These are phyloP conservation scores for Colletotrichum sp. DNA, from an alignment of 2,329 filamentous ascomycete species.

Conservation along the genomic window DNA sequence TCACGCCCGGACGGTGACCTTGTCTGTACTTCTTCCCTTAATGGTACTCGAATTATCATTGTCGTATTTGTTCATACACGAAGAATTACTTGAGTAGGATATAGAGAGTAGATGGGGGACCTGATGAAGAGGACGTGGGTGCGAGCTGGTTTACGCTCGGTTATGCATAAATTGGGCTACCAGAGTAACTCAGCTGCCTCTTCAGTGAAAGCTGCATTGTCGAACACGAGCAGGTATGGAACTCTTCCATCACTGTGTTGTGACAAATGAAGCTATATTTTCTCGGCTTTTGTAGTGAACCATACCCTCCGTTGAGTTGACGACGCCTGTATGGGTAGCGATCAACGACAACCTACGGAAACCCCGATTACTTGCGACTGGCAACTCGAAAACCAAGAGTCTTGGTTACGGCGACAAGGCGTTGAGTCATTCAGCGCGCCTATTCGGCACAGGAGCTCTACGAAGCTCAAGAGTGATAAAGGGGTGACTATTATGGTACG, in stretches of 20 bases:
- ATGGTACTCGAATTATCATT: neutral
- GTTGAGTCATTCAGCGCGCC: neutral
- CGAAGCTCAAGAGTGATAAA: rapidly evolving
- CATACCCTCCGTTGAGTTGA: neutral
- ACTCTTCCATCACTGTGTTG: neutral
- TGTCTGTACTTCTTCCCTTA: neutral
- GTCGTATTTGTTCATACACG: neutral
- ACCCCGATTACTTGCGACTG: neutral
- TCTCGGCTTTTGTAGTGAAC: neutral
- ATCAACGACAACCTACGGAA: neutral
- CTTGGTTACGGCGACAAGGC: neutral
- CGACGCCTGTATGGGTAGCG: neutral
- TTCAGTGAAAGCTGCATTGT: neutral
- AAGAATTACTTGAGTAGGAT: too few species aligned
- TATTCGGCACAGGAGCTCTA: neutral
- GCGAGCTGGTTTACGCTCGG: neutral
- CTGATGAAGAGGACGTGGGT: too few species aligned
- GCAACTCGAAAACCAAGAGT: neutral
- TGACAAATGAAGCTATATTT: neutral
- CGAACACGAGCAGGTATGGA: neutral
- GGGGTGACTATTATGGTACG: too few species aligned
- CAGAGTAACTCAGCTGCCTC: neutral
- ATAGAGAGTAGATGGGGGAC: too few species aligned
- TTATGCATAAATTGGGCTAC: rapidly evolving
- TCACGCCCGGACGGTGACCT: too few species aligned